Evolutionary conservation across 306 rosid genomes (phyloP).

Genomic region (Vachellia collinsii): DNA sequence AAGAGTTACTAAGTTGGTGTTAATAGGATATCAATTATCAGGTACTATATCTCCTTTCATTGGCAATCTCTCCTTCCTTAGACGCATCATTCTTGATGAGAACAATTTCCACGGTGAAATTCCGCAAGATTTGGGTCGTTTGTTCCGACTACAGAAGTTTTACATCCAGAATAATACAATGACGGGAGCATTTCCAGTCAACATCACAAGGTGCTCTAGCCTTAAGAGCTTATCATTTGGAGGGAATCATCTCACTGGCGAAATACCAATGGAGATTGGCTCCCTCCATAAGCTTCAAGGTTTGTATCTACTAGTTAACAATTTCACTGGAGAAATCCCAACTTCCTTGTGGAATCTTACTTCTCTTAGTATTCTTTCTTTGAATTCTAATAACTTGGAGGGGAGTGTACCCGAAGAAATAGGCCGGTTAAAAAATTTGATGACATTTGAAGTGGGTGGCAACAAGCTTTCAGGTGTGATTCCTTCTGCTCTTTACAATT

Average conservation of each 20-base stretch:
- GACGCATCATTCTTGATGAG: not conserved
- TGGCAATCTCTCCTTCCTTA: slow-evolving; percentile 38
- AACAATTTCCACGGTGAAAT: slow-evolving; percentile 22
- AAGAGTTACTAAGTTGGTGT: slow-evolving; percentile 15
- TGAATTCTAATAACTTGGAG: not conserved
- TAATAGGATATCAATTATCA: not conserved
- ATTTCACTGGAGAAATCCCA: not conserved
- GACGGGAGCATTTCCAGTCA: slow-evolving; percentile 22
- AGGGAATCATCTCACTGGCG: slow-evolving; percentile 8
- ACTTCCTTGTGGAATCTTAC: not conserved
- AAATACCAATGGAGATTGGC: slow-evolving; percentile 35
- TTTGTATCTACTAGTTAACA: not conserved
- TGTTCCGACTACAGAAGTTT: slow-evolving; percentile 8
- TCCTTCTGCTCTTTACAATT: not conserved
- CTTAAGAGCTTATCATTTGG: not conserved
- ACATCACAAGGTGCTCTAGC: not conserved
- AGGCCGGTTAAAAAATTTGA: not conserved
- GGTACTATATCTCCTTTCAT: slow-evolving; percentile 35
- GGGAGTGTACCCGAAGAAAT: not conserved
- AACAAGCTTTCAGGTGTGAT: not conserved
- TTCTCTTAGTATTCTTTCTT: not conserved
- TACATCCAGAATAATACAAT: not conserved
- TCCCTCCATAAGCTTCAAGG: not conserved
- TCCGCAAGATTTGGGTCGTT: slow-evolving; percentile 15
- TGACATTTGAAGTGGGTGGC: not conserved